Conservation (phyloP, 2,329 filamentous ascomycete genomes). For the Zarea fungicola region DNA sequence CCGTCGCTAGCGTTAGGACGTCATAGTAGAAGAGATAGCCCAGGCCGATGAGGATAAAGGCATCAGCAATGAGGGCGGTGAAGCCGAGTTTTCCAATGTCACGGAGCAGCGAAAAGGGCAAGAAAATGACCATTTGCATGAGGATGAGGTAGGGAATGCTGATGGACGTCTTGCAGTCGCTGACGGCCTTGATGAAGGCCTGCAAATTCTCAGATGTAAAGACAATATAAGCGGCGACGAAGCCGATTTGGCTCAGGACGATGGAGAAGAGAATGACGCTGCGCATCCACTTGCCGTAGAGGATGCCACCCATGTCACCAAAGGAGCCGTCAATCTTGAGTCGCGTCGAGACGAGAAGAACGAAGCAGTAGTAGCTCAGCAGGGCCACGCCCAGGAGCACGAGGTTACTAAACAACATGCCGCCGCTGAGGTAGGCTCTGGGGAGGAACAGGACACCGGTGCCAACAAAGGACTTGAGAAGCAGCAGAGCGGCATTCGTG, state of each 20-base stretch:
- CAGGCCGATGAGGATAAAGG: conserved; percentile 88
- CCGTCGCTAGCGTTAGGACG: conserved; percentile 69
- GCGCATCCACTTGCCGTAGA: conserved; percentile 90
- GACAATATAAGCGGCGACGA: conserved; percentile 92
- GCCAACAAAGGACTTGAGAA: conserved; percentile 96
- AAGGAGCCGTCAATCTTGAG: conserved; percentile 89
- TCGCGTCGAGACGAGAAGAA: conserved; percentile 82
- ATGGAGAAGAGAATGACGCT: conserved; percentile 84
- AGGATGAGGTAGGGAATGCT: conserved; percentile 86
- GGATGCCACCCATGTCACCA: conserved; percentile 87
- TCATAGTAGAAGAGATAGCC: conserved; percentile 97
- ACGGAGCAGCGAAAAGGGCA: conserved; percentile 87
- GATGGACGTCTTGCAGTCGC: conserved; percentile 78
- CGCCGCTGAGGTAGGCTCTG: conserved; percentile 88
- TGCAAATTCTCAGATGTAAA: conserved; percentile 95
- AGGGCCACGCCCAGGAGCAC: conserved; percentile 81
- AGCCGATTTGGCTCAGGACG: conserved; percentile 91
- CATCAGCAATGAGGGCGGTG: conserved; percentile 86
- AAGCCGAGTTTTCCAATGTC: conserved; percentile 98
- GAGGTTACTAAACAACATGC: conserved; percentile 93
- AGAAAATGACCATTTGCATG: conserved; percentile 91
- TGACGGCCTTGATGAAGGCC: conserved; percentile 88
- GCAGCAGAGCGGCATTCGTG: conserved; percentile 72
- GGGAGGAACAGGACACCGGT: conserved; percentile 93
- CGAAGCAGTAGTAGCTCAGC: conserved; percentile 96